phyloP scores from a whole-genome alignment of 805 yeast species.

The Ogataea pini region DNA sequence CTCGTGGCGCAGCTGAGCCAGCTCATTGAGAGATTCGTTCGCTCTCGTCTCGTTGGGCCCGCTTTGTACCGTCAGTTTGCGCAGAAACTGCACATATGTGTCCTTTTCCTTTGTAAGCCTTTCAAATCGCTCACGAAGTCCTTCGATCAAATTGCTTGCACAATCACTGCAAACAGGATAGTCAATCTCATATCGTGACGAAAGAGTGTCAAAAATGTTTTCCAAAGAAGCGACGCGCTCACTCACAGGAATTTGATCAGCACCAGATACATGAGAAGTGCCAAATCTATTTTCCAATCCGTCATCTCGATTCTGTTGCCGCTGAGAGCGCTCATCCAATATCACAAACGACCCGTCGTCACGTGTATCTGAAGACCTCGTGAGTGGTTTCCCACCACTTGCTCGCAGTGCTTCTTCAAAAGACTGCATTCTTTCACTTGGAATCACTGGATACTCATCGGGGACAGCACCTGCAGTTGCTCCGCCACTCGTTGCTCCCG shows the following conservation, averaged over 20 bases:
- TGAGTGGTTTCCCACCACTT: slow-evolving; percentile 28
- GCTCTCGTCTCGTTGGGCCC: slow-evolving; percentile 46
- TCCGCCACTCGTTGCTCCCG: slow-evolving; percentile 26
- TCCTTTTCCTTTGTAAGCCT: slow-evolving; percentile 77
- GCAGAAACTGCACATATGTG: slow-evolving; percentile 69
- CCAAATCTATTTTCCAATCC: neutral
- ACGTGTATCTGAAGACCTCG: slow-evolving; percentile 13
- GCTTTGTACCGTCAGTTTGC: slow-evolving; percentile 61
- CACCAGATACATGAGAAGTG: slow-evolving; percentile 6
- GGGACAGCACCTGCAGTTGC: slow-evolving; percentile 13
- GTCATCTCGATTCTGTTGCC: slow-evolving; percentile 4
- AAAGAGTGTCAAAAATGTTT: slow-evolving; percentile 68
- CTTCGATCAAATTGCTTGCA: slow-evolving; percentile 62
- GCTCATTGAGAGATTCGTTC: slow-evolving; percentile 46
- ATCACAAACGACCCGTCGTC: slow-evolving; percentile 35
- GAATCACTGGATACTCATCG: slow-evolving; percentile 35
- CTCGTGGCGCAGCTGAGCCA: slow-evolving; percentile 45
- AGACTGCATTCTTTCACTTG: slow-evolving; percentile 40
- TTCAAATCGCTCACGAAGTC: slow-evolving; percentile 68
- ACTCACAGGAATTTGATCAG: slow-evolving; percentile 33
- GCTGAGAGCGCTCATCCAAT: slow-evolving; percentile 24
- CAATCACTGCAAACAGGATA: slow-evolving; percentile 90
- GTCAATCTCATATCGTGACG: slow-evolving; percentile 77
- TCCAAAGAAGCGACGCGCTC: slow-evolving; percentile 50
- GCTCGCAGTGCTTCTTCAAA: slow-evolving; percentile 35